A percentile compares a stretch with the other conserved stretches of the same genome.
These are phyloP conservation scores for Endocarpon pusillum DNA, from an alignment of 495 filamentous ascomycete genomes.

Conservation along the genomic window DNA sequence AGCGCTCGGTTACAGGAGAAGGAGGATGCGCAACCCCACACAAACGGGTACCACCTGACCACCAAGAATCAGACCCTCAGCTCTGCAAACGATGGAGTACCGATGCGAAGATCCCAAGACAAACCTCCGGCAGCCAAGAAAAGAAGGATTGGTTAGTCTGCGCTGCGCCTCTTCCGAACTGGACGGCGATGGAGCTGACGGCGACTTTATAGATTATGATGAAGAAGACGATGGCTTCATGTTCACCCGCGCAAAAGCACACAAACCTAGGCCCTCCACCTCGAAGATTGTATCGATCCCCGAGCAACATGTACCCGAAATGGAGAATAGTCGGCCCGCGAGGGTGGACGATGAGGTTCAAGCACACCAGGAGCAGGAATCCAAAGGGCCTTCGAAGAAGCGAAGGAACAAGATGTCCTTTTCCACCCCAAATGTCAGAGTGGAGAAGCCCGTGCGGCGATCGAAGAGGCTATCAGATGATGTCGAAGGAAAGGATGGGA, in stretches of 20 bases:
- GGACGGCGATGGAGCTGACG: conserved; percentile 6
- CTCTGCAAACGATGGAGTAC: neutral
- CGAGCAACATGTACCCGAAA: no score
- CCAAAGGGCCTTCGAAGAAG: conserved; percentile 22
- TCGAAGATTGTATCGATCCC: no score
- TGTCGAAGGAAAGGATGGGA: conserved; percentile 6
- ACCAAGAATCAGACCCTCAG: neutral
- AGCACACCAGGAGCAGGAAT: conserved; percentile 19
- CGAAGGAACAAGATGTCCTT: conserved; percentile 6
- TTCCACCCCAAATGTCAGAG: neutral
- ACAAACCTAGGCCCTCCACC: conserved; percentile 27
- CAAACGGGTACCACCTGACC: neutral
- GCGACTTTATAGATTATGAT: conserved; percentile 23
- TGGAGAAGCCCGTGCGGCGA: conserved; percentile 6
- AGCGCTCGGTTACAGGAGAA: conserved; percentile 27
- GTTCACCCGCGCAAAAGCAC: conserved; percentile 31
- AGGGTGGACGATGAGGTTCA: conserved; percentile 6
- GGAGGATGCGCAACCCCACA: conserved; percentile 9
- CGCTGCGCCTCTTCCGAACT: neutral
- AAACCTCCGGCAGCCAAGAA: neutral
- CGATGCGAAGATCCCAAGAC: neutral
- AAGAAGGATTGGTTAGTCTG: conserved; percentile 1
- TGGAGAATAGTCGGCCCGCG: no score
- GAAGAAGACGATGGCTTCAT: conserved; percentile 39
- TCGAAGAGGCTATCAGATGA: conserved; percentile 12